Evolutionary conservation across 2,329 filamentous ascomycete species (phyloP).

Genomic region (Microdochium bolleyi): DNA sequence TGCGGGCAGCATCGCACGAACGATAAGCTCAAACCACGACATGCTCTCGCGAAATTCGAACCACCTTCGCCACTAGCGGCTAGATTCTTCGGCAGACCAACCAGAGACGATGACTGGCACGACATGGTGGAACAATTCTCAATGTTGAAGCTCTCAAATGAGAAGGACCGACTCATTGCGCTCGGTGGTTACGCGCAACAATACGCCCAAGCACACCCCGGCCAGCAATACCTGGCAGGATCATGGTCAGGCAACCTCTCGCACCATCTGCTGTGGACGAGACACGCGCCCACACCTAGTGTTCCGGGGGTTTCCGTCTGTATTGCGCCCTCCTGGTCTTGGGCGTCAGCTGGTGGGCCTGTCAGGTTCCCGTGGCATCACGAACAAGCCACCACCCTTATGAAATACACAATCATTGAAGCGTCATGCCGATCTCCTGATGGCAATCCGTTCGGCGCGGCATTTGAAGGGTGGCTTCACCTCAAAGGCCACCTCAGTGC

Average conservation of each 20-base stretch:
- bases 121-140: slow-evolving; percentile 6
- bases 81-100: not conserved
- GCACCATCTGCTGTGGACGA: slow-evolving; percentile 5
- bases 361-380: not conserved
- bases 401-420: not conserved
- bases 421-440: not conserved
- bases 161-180: slow-evolving; percentile 5
- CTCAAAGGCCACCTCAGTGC: not conserved
- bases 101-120: not conserved
- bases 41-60: not conserved
- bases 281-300: not conserved
- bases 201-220: slow-evolving; percentile 1
- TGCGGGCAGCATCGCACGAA: slow-evolving; percentile 1
- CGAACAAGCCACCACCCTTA: not conserved
- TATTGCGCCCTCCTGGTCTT: not conserved
- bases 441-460: not conserved
- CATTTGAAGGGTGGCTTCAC: not conserved
- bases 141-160: slow-evolving; percentile 2
- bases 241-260: slow-evolving; percentile 3
- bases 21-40: not conserved
- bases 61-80: not conserved
- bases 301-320: not conserved
- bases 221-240: slow-evolving; percentile 5
- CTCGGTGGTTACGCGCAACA: slow-evolving; percentile 5
- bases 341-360: not conserved